Base-by-base conservation (phyloP, 2,329 filamentous ascomycete species). In the Phialophora expanda region DNA sequence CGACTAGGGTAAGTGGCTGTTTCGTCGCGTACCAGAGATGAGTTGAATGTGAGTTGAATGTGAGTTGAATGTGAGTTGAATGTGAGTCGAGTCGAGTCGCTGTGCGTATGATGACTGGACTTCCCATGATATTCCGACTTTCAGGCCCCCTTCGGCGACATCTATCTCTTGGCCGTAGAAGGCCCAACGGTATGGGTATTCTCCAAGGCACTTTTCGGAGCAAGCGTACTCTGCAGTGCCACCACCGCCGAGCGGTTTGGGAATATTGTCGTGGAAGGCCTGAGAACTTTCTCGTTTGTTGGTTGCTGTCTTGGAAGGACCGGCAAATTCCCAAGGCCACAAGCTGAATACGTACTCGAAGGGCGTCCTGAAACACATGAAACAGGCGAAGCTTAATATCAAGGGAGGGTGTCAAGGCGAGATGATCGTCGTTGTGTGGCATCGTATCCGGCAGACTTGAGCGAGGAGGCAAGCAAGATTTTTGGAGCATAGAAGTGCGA, bases 201-300 rank as follows among this genome's bases (percentile, higher is more conserved):
- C 28, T 50, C 56, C 38, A 58, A 48, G 17, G 30, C 30, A 28
- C 24, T 26, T 1, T 34, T 28, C 5, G 41, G 46, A 46, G 7
- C 44, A 48, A 7, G 8, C 22, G 30, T 34, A 11, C 11, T 12
- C 56, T 28, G 38, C 24, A 17, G 22, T 11, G 56, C 26, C 20
- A 59, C 44, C 26, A 59, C 6, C 17, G n/a, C 17, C n/a, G 38
- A 3, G 20, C 22, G 14, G 30, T 11, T 20, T 11, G 26, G 38
- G 38, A n/a, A 59, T 50, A 41, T 59, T 59, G n/a, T 22, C 56
- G 14, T 59, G 24, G 56, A 22, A 48, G 38, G 56, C 56, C 56
- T 58, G 24, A 50, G 34, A 30, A 22, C 32, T 20, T 34, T 12
- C 30, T 28, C 48, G 48, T 51, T 28, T 14, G 20, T 28, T 51